These are phyloP conservation scores for Pneumocystis oryctolagi DNA, from an alignment of 1,139 yeast genomes.

Conservation along the genomic window DNA sequence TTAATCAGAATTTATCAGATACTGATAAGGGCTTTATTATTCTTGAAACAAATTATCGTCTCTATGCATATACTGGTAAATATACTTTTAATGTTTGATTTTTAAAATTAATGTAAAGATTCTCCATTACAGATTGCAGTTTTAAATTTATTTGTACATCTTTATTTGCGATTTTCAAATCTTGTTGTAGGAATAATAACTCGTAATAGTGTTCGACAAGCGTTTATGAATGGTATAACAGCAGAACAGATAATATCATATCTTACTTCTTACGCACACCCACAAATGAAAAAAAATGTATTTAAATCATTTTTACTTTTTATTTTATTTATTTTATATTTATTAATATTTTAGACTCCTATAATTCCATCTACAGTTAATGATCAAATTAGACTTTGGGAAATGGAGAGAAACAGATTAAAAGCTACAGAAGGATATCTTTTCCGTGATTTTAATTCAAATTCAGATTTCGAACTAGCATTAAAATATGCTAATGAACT, in stretches of 20 bases:
- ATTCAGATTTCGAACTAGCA: slow-evolving; percentile 59
- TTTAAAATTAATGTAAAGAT: slow-evolving; percentile 24
- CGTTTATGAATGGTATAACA: slow-evolving; percentile 75
- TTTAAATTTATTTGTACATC: slow-evolving; percentile 68
- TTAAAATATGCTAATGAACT: slow-evolving; percentile 73
- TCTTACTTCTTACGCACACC: slow-evolving; percentile 83
- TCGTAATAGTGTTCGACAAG: slow-evolving; percentile 76
- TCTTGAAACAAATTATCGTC: slow-evolving; percentile 81
- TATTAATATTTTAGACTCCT: slow-evolving; percentile 17
- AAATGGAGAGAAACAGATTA: slow-evolving; percentile 83
- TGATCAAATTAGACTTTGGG: slow-evolving; percentile 93
- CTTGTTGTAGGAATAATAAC: slow-evolving; percentile 90
- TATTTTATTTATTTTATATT: not conserved
- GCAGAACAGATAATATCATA: slow-evolving; percentile 89
- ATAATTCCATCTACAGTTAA: slow-evolving; percentile 87
- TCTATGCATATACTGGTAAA: slow-evolving; percentile 64
- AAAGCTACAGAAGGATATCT: slow-evolving; percentile 76
- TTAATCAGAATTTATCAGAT: slow-evolving; percentile 13
- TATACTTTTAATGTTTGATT: not conserved
- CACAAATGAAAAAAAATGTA: slow-evolving; percentile 48
- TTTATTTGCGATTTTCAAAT: slow-evolving; percentile 72
- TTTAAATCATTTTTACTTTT: slow-evolving; percentile 19
- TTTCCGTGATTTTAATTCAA: slow-evolving; percentile 69
- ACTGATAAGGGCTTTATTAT: slow-evolving; percentile 51
- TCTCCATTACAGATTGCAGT: slow-evolving; percentile 94